Evolutionary conservation across 371 early-diverging fungal genomes (phyloP).

Genomic region (Apophysomyces variabilis): DNA sequence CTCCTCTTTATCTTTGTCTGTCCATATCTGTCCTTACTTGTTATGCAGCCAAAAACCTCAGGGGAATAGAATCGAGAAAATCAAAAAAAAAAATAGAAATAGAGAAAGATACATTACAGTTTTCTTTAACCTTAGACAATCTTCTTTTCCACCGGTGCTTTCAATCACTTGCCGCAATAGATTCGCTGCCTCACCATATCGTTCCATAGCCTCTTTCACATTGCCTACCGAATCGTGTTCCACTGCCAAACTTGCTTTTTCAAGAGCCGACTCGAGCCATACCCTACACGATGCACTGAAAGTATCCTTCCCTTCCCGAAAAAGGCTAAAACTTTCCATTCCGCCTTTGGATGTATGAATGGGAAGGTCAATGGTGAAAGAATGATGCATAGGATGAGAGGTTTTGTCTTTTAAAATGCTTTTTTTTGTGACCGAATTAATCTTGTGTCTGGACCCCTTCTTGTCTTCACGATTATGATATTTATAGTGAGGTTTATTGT

Average conservation of each 20-base stretch:
- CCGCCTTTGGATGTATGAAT: neutral
- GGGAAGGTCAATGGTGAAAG: neutral
- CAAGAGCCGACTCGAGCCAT: slow-evolving; percentile 27
- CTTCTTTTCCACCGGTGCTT: slow-evolving; percentile 15
- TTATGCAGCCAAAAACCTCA: neutral
- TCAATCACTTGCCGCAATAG: slow-evolving; percentile 25
- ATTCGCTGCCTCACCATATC: slow-evolving; percentile 29
- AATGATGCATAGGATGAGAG: neutral
- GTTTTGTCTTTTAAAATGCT: neutral
- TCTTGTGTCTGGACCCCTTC: neutral
- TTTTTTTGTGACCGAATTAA: neutral
- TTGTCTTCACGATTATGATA: neutral
- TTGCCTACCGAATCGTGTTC: slow-evolving; percentile 25
- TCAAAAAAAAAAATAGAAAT: neutral
- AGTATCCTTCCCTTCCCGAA: neutral
- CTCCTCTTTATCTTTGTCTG: neutral
- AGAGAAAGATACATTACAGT: slow-evolving; percentile 26
- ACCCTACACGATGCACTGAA: neutral
- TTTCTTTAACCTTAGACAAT: slow-evolving; percentile 27
- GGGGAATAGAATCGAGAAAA: neutral
- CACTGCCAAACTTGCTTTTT: slow-evolving; percentile 35
- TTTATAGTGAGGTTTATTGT: slow-evolving; percentile 4
- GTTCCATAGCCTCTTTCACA: slow-evolving; percentile 19
- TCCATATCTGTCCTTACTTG: too few relatives aligned
- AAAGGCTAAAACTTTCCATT: neutral